These are phyloP conservation scores for Ottelia alismoides DNA, from an alignment of 106 monocot genomes.

Conservation along the genomic window DNA sequence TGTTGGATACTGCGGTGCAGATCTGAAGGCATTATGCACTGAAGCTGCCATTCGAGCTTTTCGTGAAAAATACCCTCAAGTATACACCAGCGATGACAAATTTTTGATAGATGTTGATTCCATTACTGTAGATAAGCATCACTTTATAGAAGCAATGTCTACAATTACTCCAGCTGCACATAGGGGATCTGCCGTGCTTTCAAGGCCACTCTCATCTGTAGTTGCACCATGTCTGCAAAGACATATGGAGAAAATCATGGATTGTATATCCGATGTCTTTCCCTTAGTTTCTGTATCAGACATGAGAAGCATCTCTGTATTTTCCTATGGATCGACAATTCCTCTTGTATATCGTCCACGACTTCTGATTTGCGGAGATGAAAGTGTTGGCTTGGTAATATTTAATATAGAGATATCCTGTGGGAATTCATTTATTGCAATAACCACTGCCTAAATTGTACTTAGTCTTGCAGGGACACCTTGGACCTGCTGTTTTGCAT, in stretches of 20 bases:
- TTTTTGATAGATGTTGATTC: slow-evolving; percentile 97
- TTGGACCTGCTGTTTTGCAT: slow-evolving; percentile 94
- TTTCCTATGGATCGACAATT: slow-evolving; percentile 64
- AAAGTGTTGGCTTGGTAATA: slow-evolving; percentile 82
- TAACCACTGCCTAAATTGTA: slow-evolving; percentile 7
- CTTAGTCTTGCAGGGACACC: slow-evolving; percentile 68
- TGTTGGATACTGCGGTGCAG: slow-evolving; percentile 99
- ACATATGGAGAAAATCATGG: slow-evolving; percentile 68
- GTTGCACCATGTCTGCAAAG: slow-evolving; percentile 63
- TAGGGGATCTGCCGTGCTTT: slow-evolving; percentile 79
- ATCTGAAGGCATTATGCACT: slow-evolving; percentile 93
- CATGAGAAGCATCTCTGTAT: slow-evolving; percentile 40
- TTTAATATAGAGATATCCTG: too few species aligned
- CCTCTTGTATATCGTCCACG: slow-evolving; percentile 95
- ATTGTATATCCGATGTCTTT: slow-evolving; percentile 58
- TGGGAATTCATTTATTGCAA: neutral
- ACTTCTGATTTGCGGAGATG: slow-evolving; percentile 86
- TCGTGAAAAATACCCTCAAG: slow-evolving; percentile 98
- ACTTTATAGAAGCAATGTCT: slow-evolving; percentile 96
- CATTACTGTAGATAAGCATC: slow-evolving; percentile 78
- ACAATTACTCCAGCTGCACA: slow-evolving; percentile 97
- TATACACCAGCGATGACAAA: slow-evolving; percentile 96
- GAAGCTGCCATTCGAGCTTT: slow-evolving; percentile 98
- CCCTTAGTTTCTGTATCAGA: slow-evolving; percentile 57
- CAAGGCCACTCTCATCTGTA: slow-evolving; percentile 84